Evolutionary conservation across 768 basidiomycete genomes (phyloP), one percentile per base, ranked within the genome.

Genomic region (Suillus tomentosus): DNA sequence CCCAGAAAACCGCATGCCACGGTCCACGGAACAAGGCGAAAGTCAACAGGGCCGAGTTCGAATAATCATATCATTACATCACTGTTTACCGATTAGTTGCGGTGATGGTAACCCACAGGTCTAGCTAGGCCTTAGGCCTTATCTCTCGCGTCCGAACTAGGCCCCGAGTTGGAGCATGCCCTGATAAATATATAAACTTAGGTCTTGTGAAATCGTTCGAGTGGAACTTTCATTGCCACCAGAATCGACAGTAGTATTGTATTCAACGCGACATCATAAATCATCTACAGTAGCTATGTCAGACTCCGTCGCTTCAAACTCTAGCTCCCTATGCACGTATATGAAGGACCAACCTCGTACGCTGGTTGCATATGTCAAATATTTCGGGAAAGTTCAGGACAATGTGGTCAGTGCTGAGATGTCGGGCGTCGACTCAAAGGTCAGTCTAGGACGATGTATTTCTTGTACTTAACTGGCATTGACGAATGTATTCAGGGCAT

Each of bases 291-390:
- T 1, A 19, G 11, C 31, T 65, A 88, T 89, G 87, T 68, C 84
- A 8, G 92, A 94, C 71, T 84, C 90, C 10, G 90, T 93, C 0
- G 88, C 89, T 34, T 53, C 51, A 17, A 53, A 53, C 1, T 53
- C 27, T 10, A 17, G 51, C 8, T 95, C 92, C 72, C 81, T 94
- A 50, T 84, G 85, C 73, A 90, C 87, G 85, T 95, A 94, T 79
- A 94, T 70, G 51, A 53, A 53, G 17, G 17, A 53, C 27, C 4
- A 31, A 19, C 90, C 90, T 0, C 92, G 94, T 71, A 94, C 92
- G 2, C 79, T 94, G 67, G 90, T 94, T 42, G 90, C 90, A 3
- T 95, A 93, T 68, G 90, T 53, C 27, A 53, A 31, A 5, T 53
- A 53, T 53, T 53, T 53, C 4, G 51, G 51, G 51, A 86, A 88